These are phyloP conservation scores for Schizosaccharomyces cryophilus DNA, from an alignment of 805 yeast genomes.

Conservation along the genomic window DNA sequence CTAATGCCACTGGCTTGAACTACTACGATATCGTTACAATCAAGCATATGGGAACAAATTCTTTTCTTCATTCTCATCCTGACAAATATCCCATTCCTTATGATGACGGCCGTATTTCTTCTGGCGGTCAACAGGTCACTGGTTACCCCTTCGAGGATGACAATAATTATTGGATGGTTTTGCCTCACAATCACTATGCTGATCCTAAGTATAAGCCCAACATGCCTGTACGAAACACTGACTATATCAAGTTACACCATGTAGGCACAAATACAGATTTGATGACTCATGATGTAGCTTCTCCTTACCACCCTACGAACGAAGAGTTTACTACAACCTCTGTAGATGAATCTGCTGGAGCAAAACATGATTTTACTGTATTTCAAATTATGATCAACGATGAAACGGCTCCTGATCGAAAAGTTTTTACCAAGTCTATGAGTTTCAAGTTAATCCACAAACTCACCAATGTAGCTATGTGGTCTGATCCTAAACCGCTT, in stretches of 20 bases:
- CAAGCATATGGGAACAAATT: constrained; percentile 55
- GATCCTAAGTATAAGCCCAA: constrained; percentile 16
- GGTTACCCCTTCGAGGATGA: constrained; percentile 26
- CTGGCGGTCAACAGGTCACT: constrained; percentile 87
- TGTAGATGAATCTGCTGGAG: constrained; percentile 31
- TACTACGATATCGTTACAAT: constrained; percentile 56
- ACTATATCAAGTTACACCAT: constrained; percentile 57
- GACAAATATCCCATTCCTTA: constrained; percentile 67
- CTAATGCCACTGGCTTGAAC: constrained; percentile 43
- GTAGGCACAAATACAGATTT: constrained; percentile 54
- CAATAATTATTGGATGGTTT: constrained; percentile 68
- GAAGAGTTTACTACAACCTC: constrained; percentile 69
- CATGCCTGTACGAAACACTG: constrained; percentile 41
- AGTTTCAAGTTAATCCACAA: constrained; percentile 51
- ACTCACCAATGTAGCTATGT: constrained; percentile 74
- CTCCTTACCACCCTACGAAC: constrained; percentile 75
- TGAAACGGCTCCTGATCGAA: constrained; percentile 25
- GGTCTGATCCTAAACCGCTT: constrained; percentile 60
- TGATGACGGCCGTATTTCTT: constrained; percentile 86
- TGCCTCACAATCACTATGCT: constrained; percentile 32
- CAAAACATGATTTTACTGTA: constrained; percentile 44
- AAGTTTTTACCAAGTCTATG: constrained; percentile 46
- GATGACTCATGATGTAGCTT: constrained; percentile 85
- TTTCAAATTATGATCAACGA: constrained; percentile 41
- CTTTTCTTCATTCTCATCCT: constrained; percentile 62